Percentiles rank a stretch among this genome's conserved stretches.
These are phyloP conservation scores for Cordyceps fumosorosea DNA, from an alignment of 2,329 filamentous ascomycete species.

Conservation along the genomic window DNA sequence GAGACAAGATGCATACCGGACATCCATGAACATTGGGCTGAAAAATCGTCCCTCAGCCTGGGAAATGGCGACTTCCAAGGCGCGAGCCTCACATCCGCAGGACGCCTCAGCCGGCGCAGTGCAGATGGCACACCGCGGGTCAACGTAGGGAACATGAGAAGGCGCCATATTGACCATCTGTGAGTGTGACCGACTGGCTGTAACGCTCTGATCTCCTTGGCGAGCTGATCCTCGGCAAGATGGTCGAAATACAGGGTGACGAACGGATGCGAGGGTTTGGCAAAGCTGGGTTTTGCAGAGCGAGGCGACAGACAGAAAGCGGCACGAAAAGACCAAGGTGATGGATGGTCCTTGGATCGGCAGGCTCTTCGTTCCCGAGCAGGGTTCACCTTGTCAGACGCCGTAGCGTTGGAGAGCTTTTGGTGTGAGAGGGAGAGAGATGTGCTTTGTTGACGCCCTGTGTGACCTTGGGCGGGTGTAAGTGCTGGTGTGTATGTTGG, in stretches of 20 bases:
- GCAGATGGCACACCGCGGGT: slow-evolving; percentile 53
- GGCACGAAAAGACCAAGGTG: not conserved
- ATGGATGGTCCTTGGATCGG: too few relatives aligned
- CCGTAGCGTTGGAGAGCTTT: not conserved
- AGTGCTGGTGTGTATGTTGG: too few relatives aligned
- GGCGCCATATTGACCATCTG: not conserved
- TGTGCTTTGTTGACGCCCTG: not conserved
- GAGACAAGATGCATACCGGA: slow-evolving; percentile 42
- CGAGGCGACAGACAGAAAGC: not conserved
- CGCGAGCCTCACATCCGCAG: slow-evolving; percentile 62
- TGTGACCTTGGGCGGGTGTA: not conserved
- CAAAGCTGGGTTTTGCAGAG: not conserved
- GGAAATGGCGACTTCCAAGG: slow-evolving; percentile 54
- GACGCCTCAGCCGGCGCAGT: slow-evolving; percentile 49
- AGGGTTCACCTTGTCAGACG: not conserved
- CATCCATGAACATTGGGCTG: slow-evolving; percentile 54
- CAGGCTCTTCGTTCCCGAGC: not conserved
- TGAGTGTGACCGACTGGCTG: not conserved
- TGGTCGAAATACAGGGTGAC: too few relatives aligned
- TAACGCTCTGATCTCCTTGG: too few relatives aligned
- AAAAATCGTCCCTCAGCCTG: slow-evolving; percentile 60
- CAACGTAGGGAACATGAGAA: slow-evolving; percentile 15
- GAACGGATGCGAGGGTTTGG: not conserved
- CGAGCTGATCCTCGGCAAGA: too few relatives aligned
- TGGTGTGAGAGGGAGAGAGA: too few relatives aligned